Conservation (phyloP, 768 basidiomycete genomes). For the Naganishia onofrii region DNA sequence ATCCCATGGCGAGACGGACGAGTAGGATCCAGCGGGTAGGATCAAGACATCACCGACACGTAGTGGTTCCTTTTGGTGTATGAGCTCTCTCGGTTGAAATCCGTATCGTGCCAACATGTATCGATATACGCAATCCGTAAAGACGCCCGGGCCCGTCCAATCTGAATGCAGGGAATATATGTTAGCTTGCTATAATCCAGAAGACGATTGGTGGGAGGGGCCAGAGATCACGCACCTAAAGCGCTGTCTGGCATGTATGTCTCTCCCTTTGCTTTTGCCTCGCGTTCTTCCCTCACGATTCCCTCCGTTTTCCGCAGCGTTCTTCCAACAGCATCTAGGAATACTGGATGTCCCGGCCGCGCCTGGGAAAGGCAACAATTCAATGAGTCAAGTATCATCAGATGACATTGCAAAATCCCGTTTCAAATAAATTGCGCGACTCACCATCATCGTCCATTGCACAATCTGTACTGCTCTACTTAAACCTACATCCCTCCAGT, state of each 20-base stretch:
- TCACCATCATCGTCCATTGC: slow-evolving; percentile 44
- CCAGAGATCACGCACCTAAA: slow-evolving; percentile 15
- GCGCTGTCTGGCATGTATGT: slow-evolving; percentile 40
- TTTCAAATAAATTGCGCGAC: not conserved
- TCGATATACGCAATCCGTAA: slow-evolving; percentile 43
- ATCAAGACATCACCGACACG: slow-evolving; percentile 43
- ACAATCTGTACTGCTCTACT: slow-evolving; percentile 40
- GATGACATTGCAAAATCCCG: not conserved
- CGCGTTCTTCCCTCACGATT: slow-evolving; percentile 23
- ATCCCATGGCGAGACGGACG: slow-evolving; percentile 37
- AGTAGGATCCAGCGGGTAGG: slow-evolving; percentile 36
- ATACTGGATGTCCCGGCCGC: slow-evolving; percentile 39
- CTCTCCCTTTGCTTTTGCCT: slow-evolving; percentile 34
- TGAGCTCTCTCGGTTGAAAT: slow-evolving; percentile 37
- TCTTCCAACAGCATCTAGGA: slow-evolving; percentile 39
- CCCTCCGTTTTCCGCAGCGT: slow-evolving; percentile 34
- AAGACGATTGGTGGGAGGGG: no score
- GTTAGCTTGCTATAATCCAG: no score
- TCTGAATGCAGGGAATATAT: not conserved
- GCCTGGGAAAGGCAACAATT: not conserved
- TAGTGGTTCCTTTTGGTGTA: slow-evolving; percentile 39
- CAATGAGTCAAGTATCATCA: not conserved
- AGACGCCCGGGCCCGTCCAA: slow-evolving; percentile 44
- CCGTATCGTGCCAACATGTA: slow-evolving; percentile 43
- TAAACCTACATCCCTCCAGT: slow-evolving; percentile 42